These are phyloP conservation scores for Phytophthora melonis DNA, from an alignment of 352 stramenopile species.

Conservation along the genomic window DNA sequence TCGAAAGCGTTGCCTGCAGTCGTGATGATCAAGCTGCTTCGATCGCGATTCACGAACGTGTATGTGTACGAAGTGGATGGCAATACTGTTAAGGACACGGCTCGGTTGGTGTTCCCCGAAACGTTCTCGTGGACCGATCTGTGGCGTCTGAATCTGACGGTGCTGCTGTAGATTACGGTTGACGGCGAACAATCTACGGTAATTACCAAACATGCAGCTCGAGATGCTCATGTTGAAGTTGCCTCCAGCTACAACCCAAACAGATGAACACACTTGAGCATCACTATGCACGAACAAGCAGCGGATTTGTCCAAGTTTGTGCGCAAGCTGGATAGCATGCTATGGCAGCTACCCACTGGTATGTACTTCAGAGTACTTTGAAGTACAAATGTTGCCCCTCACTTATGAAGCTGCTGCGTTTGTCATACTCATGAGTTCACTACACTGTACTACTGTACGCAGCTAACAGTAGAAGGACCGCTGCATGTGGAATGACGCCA, in stretches of 20 bases:
- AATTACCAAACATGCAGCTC: too few species aligned
- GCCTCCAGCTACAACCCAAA: too few species aligned
- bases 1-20: background rate
- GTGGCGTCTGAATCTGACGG: background rate
- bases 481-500: background rate
- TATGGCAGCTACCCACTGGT: too few species aligned
- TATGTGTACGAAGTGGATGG: slow-evolving; percentile 2
- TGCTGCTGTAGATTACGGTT: slow-evolving; percentile 3
- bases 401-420: background rate
- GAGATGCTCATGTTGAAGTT: too few species aligned
- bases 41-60: background rate
- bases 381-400: background rate
- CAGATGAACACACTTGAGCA: too few species aligned
- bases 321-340: too few species aligned
- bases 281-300: background rate
- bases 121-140: background rate
- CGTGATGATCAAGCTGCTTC: background rate
- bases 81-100: background rate
- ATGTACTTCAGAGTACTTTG: too few species aligned
- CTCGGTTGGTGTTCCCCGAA: background rate
- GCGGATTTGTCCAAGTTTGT: background rate
- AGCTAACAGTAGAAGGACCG: too few species aligned
- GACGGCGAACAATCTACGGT: too few species aligned
- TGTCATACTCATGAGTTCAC: background rate
- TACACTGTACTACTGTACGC: background rate